Percentiles rank a stretch among this genome's conserved stretches.
Conservation (phyloP, 257 asterid species). For the Echites panduratus region DNA sequence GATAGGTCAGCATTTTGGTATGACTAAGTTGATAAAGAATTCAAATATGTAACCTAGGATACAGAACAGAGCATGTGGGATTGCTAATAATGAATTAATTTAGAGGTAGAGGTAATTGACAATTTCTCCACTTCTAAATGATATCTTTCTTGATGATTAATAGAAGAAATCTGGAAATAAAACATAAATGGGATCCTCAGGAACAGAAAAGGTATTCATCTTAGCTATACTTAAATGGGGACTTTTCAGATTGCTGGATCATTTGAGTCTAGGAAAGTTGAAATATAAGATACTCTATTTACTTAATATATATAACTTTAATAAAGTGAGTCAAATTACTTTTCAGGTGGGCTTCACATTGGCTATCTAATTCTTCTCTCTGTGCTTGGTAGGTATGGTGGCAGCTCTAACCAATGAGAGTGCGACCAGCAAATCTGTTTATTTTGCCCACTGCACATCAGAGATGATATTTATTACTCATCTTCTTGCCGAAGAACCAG, state of each 20-base stretch:
- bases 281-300: neutral
- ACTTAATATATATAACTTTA: too few relatives aligned
- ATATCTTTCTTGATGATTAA: neutral
- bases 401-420: slow-evolving; percentile 90
- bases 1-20: neutral
- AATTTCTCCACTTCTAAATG: neutral
- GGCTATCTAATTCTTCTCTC: neutral
- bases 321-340: neutral
- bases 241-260: neutral
- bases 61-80: neutral
- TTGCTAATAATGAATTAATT: neutral
- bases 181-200: neutral
- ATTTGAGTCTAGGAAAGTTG: neutral
- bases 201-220: neutral
- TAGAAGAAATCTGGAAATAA: neutral
- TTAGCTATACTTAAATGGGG: neutral
- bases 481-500: slow-evolving; percentile 79
- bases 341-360: neutral
- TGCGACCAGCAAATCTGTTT: slow-evolving; percentile 87
- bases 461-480: slow-evolving; percentile 92
- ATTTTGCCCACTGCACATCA: slow-evolving; percentile 49
- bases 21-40: neutral
- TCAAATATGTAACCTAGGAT: neutral
- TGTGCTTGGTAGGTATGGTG: slow-evolving; percentile 42
- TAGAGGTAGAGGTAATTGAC: neutral